phyloP scores from a whole-genome alignment of 2,329 filamentous ascomycete genomes.

The Cercospora zeae-maydis region DNA sequence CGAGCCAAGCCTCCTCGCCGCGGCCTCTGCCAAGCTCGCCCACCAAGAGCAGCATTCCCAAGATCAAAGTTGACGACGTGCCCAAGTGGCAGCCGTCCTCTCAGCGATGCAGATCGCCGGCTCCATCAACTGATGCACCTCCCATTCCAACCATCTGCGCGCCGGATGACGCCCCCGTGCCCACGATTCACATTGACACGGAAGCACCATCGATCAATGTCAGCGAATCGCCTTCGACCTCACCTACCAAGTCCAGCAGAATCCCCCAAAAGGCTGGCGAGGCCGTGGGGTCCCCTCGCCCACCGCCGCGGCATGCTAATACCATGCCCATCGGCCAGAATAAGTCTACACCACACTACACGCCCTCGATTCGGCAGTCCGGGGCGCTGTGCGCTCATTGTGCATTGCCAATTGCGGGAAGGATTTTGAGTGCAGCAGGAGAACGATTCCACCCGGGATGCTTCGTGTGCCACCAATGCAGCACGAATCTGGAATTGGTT shows the following conservation, averaged over 20 bases:
- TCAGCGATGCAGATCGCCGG: slow-evolving; percentile 7
- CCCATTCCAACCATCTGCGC: slow-evolving; percentile 52
- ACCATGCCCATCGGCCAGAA: slow-evolving; percentile 32
- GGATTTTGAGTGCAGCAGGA: slow-evolving; percentile 80
- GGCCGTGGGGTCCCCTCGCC: slow-evolving; percentile 38
- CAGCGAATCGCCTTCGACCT: slow-evolving; percentile 1
- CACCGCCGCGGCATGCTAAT: slow-evolving; percentile 35
- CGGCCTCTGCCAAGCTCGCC: slow-evolving; percentile 10
- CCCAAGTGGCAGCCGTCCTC: slow-evolving; percentile 16
- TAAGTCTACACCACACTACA: slow-evolving; percentile 44
- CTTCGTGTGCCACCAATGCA: slow-evolving; percentile 84
- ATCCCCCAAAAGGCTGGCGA: neutral
- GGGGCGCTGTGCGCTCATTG: slow-evolving; percentile 83
- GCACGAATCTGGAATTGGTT: slow-evolving; percentile 84
- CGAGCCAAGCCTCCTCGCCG: neutral
- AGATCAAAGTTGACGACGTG: slow-evolving; percentile 19
- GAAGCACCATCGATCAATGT: slow-evolving; percentile 26
- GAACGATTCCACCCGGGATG: slow-evolving; percentile 88
- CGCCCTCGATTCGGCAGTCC: slow-evolving; percentile 47
- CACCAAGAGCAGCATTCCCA: slow-evolving; percentile 11
- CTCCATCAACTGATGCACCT: slow-evolving; percentile 11
- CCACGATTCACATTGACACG: slow-evolving; percentile 31
- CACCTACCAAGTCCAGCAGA: slow-evolving; percentile 4
- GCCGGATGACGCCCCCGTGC: slow-evolving; percentile 40
- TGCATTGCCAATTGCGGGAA: slow-evolving; percentile 77